Percentiles rank a stretch among this genome's conserved stretches.
Conservation (phyloP, 768 basidiomycete genomes). For the Coprinellus micaceus region DNA sequence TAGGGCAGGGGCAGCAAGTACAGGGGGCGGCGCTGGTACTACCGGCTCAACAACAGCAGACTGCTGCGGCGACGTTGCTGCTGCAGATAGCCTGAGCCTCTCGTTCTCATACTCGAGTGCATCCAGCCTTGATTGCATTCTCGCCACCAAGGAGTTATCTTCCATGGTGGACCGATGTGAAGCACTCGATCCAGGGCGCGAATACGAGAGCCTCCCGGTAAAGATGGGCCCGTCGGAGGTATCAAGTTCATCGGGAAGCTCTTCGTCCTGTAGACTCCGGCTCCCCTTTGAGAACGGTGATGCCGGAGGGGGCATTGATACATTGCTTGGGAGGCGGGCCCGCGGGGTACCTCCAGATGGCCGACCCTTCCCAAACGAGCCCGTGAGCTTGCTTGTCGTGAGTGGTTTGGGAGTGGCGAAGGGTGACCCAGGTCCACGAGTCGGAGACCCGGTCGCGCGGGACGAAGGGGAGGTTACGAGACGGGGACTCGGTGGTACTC, state of each 20-base stretch:
- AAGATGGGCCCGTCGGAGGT: not conserved
- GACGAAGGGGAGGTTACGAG: not conserved
- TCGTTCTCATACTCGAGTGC: slow-evolving; percentile 70
- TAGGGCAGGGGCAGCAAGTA: slow-evolving; percentile 1
- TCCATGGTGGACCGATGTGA: slow-evolving; percentile 34
- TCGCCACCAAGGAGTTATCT: slow-evolving; percentile 33
- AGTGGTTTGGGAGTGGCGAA: slow-evolving; percentile 65
- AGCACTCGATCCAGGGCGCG: slow-evolving; percentile 39
- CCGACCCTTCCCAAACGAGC: slow-evolving; percentile 24
- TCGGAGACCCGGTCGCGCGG: slow-evolving; percentile 31
- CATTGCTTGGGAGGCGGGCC: slow-evolving; percentile 63
- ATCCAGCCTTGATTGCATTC: slow-evolving; percentile 50
- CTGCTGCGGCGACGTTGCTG: slow-evolving; percentile 12
- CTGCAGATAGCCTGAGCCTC: slow-evolving; percentile 41
- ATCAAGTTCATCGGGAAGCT: not conserved
- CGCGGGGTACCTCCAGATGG: slow-evolving; percentile 53
- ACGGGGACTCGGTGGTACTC: slow-evolving; percentile 10
- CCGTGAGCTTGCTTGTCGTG: slow-evolving; percentile 26
- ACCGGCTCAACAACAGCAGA: not conserved
- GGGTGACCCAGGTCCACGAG: slow-evolving; percentile 54
- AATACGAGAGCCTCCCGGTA: slow-evolving; percentile 13
- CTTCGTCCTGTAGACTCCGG: not conserved
- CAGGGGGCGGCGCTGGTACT: not conserved
- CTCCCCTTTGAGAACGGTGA: slow-evolving; percentile 44
- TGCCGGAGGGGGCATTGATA: slow-evolving; percentile 79